These are phyloP conservation scores for Phytophthora tentaculata DNA, from an alignment of 352 stramenopile genomes.

Conservation along the genomic window DNA sequence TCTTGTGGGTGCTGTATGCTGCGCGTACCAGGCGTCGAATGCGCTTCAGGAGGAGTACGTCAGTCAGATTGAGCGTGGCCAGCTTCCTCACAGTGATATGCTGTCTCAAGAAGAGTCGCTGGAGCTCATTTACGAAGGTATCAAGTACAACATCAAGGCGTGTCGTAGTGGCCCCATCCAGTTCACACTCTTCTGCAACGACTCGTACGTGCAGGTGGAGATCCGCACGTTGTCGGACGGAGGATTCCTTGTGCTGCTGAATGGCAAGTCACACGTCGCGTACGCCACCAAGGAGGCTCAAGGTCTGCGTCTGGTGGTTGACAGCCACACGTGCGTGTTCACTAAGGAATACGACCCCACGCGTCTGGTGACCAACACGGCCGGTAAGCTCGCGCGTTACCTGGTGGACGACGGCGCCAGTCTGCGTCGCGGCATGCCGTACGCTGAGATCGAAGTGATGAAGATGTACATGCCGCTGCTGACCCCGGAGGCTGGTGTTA, in stretches of 20 bases:
- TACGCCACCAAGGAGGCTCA: slow-evolving; percentile 95
- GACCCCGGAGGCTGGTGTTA: slow-evolving; percentile 96
- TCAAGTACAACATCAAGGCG: slow-evolving; percentile 98
- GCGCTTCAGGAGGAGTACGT: slow-evolving; percentile 80
- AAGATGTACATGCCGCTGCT: slow-evolving; percentile 99
- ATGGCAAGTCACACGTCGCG: slow-evolving; percentile 96
- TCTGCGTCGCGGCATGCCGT: slow-evolving; percentile 85
- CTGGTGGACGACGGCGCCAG: slow-evolving; percentile 97
- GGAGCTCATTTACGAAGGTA: slow-evolving; percentile 98
- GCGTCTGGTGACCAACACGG: slow-evolving; percentile 96
- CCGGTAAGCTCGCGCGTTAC: slow-evolving; percentile 99
- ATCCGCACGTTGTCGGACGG: slow-evolving; percentile 97
- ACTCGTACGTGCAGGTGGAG: slow-evolving; percentile 92
- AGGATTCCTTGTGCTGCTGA: slow-evolving; percentile 97
- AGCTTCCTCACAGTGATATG: slow-evolving; percentile 92
- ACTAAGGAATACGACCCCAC: slow-evolving; percentile 99
- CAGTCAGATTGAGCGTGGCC: slow-evolving; percentile 86
- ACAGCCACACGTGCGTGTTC: slow-evolving; percentile 97
- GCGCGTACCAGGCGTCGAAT: slow-evolving; percentile 82
- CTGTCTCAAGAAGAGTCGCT: slow-evolving; percentile 88
- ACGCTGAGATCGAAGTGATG: slow-evolving; percentile 97
- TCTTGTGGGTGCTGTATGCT: slow-evolving; percentile 89
- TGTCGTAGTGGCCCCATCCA: slow-evolving; percentile 90
- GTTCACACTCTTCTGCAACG: slow-evolving; percentile 93
- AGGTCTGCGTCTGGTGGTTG: slow-evolving; percentile 93